Evolutionary conservation across 2,329 filamentous ascomycete species (phyloP).

Genomic region (Volutella citrinella): DNA sequence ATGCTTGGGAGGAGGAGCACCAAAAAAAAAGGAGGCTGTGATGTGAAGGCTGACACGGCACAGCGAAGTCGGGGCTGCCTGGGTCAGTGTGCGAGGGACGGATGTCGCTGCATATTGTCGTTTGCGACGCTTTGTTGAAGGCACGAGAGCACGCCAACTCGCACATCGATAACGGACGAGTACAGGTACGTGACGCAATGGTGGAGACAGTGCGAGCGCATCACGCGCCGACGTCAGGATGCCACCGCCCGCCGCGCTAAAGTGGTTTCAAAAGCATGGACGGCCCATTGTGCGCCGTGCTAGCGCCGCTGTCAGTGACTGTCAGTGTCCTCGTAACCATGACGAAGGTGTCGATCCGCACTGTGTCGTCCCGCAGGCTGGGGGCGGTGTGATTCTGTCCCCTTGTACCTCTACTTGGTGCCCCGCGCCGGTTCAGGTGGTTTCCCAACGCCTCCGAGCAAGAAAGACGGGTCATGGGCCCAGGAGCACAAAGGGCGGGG

Average conservation of each 20-base stretch:
- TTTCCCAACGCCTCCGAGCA: too few species aligned
- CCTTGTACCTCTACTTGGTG: slow-evolving; percentile 14
- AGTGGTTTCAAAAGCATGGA: too few species aligned
- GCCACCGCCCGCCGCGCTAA: too few species aligned
- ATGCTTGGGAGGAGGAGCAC: slow-evolving; percentile 6
- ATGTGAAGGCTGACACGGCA: slow-evolving; percentile 9
- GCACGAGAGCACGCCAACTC: slow-evolving; percentile 21
- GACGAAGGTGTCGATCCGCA: slow-evolving; percentile 17
- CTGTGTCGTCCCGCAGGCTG: slow-evolving; percentile 14
- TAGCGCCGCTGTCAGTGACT: too few species aligned
- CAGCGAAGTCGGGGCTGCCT: slow-evolving; percentile 23
- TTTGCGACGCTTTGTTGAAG: slow-evolving; percentile 19
- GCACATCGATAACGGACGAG: slow-evolving; percentile 18
- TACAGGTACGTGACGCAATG: too few species aligned
- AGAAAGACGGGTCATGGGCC: slow-evolving; percentile 18
- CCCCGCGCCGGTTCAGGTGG: slow-evolving; percentile 16
- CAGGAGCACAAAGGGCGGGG: slow-evolving; percentile 25
- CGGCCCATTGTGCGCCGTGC: too few species aligned
- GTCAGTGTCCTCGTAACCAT: too few species aligned
- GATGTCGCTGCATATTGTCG: slow-evolving; percentile 10
- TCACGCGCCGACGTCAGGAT: slow-evolving; percentile 4
- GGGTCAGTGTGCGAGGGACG: slow-evolving; percentile 13
- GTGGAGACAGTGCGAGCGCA: slow-evolving; percentile 21
- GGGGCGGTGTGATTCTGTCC: slow-evolving; percentile 11
- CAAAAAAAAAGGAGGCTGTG: slow-evolving; percentile 15